Percentiles rank a stretch among this genome's conserved stretches.
phyloP scores from a whole-genome alignment of 2,329 filamentous ascomycete species.

The Fusarium domesticum region DNA sequence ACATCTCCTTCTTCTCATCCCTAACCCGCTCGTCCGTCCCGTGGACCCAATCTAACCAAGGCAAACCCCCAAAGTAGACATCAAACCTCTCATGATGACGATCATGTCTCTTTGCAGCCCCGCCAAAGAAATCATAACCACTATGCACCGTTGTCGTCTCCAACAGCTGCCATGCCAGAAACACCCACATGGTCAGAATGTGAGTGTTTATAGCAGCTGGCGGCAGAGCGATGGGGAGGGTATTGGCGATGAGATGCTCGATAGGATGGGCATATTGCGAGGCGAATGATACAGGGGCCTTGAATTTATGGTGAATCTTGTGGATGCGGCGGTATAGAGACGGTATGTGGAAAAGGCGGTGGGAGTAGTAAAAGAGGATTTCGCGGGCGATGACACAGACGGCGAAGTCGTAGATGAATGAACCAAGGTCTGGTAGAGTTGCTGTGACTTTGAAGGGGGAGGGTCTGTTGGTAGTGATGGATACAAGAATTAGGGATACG shows the following conservation, averaged over 20 bases:
- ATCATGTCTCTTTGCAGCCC: slow-evolving; percentile 51
- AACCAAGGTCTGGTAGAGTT: slow-evolving; percentile 34
- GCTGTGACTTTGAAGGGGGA: slow-evolving; percentile 39
- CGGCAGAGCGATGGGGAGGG: slow-evolving; percentile 49
- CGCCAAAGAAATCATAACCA: slow-evolving; percentile 53
- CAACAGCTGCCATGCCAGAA: slow-evolving; percentile 46
- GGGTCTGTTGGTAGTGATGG: slow-evolving; percentile 13
- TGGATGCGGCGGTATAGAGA: slow-evolving; percentile 50
- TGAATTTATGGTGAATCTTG: slow-evolving; percentile 56
- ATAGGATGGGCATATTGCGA: slow-evolving; percentile 56
- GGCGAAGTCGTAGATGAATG: slow-evolving; percentile 41
- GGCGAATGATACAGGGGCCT: slow-evolving; percentile 52
- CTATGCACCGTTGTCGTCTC: slow-evolving; percentile 56
- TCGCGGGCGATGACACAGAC: slow-evolving; percentile 46
- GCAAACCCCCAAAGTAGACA: slow-evolving; percentile 52
- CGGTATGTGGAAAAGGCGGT: slow-evolving; percentile 51
- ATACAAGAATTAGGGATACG: slow-evolving; percentile 17
- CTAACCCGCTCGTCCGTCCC: slow-evolving; percentile 39
- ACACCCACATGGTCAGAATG: slow-evolving; percentile 51
- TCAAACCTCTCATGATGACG: slow-evolving; percentile 56
- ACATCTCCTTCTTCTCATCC: not conserved
- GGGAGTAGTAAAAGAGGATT: slow-evolving; percentile 53
- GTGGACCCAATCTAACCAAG: slow-evolving; percentile 54
- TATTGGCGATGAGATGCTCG: slow-evolving; percentile 55
- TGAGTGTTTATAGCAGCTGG: slow-evolving; percentile 46